phyloP scores from a whole-genome alignment of 371 early-diverging fungal species.

The Mortierella sp. region DNA sequence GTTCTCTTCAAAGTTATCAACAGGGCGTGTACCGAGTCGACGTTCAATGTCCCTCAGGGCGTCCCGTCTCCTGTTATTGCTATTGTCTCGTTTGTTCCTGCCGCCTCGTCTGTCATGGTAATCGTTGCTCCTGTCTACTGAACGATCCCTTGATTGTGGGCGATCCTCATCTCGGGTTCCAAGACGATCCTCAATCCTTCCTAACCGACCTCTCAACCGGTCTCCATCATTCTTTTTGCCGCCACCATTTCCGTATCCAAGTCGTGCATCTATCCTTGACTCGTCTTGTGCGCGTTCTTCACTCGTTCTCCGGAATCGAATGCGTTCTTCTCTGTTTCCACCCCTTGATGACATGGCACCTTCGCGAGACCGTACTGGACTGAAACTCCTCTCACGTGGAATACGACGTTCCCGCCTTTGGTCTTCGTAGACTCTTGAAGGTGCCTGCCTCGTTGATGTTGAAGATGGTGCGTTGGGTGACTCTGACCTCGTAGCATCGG shows the following conservation, averaged over 20 bases:
- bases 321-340: conserved; percentile 18
- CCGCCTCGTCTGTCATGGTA: conserved; percentile 31
- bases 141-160: conserved; percentile 23
- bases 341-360: conserved; percentile 16
- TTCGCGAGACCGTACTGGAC: conserved; percentile 32
- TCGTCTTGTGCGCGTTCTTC: conserved; percentile 27
- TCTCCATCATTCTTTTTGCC: conserved; percentile 15
- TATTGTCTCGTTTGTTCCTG: conserved; percentile 13
- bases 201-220: conserved; percentile 27
- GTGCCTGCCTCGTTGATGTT: conserved; percentile 18
- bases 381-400: conserved; percentile 31
- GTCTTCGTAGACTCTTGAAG: conserved; percentile 30
- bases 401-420: conserved; percentile 11
- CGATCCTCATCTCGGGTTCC: conserved; percentile 16
- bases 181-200: conserved; percentile 40
- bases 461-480: conserved; percentile 8
- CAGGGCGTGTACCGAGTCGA: conserved; percentile 34
- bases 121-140: conserved; percentile 31
- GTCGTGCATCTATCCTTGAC: conserved; percentile 30
- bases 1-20: neutral
- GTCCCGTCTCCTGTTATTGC: conserved; percentile 6
- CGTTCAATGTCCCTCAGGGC: conserved; percentile 40
- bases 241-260: conserved; percentile 13
- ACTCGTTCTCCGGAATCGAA: conserved; percentile 39
- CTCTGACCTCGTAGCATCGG: conserved; percentile 26